Base-by-base conservation (phyloP, 495 filamentous ascomycete species). In the Entonaema liquescens region DNA sequence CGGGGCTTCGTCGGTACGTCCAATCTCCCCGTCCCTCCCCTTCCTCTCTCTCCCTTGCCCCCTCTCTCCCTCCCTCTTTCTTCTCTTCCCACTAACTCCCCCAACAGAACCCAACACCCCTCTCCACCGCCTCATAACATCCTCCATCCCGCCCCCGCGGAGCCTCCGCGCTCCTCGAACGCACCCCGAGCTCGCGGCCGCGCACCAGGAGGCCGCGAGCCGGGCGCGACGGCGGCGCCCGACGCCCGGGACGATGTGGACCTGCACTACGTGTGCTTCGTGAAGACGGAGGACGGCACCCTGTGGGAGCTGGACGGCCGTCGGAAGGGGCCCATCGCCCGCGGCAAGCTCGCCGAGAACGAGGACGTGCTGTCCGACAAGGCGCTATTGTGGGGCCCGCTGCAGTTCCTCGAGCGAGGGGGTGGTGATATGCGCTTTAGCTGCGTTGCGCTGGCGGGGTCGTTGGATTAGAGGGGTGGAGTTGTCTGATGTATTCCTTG, bases 271-370 rank as follows among this genome's bases (percentile, higher is more conserved):
- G 92, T 97, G 67, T 90, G 88, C 65, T 96, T 97, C 82, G 92
- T 95, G 5, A 93, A 91, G 82, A 87, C 86, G 1, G 79, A 75
- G 64, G 86, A 89, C 80, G 89, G 89, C 49, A 84, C 84, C 67
- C 76, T 97, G 67, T 97, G 94, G 89, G 94, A 96, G 85, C 80
- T 97, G 66, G 93, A 97, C 82, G 93, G 94, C 8, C 74, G 89
- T 36, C 79, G 91, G 76, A 93, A 90, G 82, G 89, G 91, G 12
- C 89, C 90, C 50, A 76, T 92, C 67, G 80, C 86, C 66, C 81
- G 90, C 58, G 90, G 90, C 0, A 26, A 61, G 25, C 65, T 93
- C 65, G 82, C 17, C 0, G 75, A 73, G 5, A 83, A 78, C 38
- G 91, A 94, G 79, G 91, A 92, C 83, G 88, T 90, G 64, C 77